Evolutionary conservation across 495 filamentous ascomycete species (phyloP).

Genomic region (Lindgomyces ingoldianus): DNA sequence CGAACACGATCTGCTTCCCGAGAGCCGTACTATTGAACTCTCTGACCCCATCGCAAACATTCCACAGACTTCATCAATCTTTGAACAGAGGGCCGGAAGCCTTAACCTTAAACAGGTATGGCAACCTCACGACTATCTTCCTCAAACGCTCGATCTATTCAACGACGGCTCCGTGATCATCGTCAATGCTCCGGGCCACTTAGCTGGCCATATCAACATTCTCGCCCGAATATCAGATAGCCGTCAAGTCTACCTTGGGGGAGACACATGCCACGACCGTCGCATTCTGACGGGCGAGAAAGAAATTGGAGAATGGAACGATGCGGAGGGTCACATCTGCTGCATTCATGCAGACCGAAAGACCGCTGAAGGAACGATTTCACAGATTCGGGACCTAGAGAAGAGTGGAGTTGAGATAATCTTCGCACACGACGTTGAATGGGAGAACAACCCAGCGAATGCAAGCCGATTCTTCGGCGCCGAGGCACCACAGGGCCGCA

Average conservation of each 20-base stretch:
- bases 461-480: conserved; percentile 41
- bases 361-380: conserved; percentile 44
- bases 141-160: conserved; percentile 49
- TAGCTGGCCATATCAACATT: conserved; percentile 53
- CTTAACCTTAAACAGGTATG: conserved; percentile 27
- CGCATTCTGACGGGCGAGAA: conserved; percentile 49
- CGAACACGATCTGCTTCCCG: conserved; percentile 45
- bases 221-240: conserved; percentile 40
- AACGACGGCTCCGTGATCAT: conserved; percentile 46
- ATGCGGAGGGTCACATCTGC: conserved; percentile 42
- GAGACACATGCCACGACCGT: conserved; percentile 53
- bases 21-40: conserved; percentile 45
- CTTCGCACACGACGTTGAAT: conserved; percentile 51
- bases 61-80: neutral
- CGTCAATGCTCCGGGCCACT: conserved; percentile 52
- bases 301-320: conserved; percentile 49
- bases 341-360: conserved; percentile 50
- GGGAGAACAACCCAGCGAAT: conserved; percentile 47
- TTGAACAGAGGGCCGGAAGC: neutral
- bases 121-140: conserved; percentile 41
- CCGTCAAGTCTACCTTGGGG: conserved; percentile 50
- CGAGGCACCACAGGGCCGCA: neutral
- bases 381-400: conserved; percentile 41
- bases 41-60: conserved; percentile 25
- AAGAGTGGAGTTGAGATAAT: conserved; percentile 49